Evolutionary conservation across 164 flowering plant genomes (phyloP).

Genomic region (Vitis rotundifolia): DNA sequence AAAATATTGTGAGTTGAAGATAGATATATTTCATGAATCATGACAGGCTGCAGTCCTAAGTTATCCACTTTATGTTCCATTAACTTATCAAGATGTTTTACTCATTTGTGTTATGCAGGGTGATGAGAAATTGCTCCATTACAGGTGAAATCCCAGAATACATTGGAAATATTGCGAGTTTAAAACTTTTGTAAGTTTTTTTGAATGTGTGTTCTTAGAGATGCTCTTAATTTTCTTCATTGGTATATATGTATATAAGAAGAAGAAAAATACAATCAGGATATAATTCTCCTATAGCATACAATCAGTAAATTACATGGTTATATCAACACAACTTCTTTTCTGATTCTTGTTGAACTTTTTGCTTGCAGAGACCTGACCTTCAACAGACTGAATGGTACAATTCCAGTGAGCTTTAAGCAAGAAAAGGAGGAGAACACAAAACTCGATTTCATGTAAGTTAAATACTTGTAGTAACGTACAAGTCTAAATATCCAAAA

Average conservation of each 20-base stretch:
- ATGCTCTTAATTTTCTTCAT: too few relatives aligned
- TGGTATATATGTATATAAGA: too few relatives aligned
- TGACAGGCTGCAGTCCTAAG: not conserved
- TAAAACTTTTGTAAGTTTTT: slow-evolving; percentile 59
- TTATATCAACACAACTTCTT: too few relatives aligned
- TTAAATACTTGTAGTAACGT: not conserved
- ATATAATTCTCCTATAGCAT: too few relatives aligned
- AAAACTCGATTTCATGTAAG: slow-evolving; percentile 36
- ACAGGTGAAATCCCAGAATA: slow-evolving; percentile 58
- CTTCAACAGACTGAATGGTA: slow-evolving; percentile 57
- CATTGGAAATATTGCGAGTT: slow-evolving; percentile 29
- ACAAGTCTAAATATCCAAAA: not conserved
- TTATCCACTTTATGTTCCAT: not conserved
- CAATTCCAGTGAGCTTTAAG: slow-evolving; percentile 36
- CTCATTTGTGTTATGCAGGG: slow-evolving; percentile 36
- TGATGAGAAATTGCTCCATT: slow-evolving; percentile 67
- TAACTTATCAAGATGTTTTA: not conserved
- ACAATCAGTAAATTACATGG: too few relatives aligned
- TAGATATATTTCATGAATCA: not conserved
- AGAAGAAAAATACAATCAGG: too few relatives aligned
- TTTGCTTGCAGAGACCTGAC: slow-evolving; percentile 56
- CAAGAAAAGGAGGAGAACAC: not conserved
- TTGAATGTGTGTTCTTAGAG: too few relatives aligned
- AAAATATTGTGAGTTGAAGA: slow-evolving; percentile 52
- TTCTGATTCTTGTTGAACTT: not conserved